Conservation (phyloP, 225 moss, liverwort and hornwort genomes). For the Physcomitrellopsis africana region DNA sequence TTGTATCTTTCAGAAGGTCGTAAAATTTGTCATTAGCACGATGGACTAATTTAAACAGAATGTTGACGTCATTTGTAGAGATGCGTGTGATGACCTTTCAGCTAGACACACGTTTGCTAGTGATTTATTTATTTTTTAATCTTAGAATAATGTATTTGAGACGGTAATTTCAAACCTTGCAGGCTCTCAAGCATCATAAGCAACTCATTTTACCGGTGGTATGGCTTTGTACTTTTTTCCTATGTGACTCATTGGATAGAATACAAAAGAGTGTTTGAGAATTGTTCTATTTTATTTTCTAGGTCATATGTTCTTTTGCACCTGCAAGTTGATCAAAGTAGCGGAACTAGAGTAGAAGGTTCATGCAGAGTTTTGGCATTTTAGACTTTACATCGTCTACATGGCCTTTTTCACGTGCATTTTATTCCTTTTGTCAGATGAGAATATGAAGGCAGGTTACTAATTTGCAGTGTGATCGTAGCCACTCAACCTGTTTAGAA, state of each 20-base stretch:
- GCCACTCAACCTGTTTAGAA: background rate
- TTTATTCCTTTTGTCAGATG: background rate
- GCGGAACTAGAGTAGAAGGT: background rate
- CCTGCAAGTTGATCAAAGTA: background rate
- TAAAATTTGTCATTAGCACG: background rate
- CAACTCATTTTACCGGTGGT: conserved; percentile 81
- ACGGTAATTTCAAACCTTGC: conserved; percentile 23
- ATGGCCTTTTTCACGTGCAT: background rate
- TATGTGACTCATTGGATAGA: background rate
- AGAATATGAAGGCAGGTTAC: background rate
- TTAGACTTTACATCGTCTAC: background rate
- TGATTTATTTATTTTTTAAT: too few relatives aligned
- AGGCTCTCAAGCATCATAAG: conserved; percentile 66
- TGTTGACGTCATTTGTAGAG: conserved; percentile 9
- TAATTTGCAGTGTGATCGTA: background rate
- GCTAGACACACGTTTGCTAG: too few relatives aligned
- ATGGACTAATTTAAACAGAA: background rate
- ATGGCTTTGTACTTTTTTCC: conserved; percentile 26
- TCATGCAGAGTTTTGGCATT: background rate
- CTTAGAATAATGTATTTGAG: background rate
- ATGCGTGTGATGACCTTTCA: background rate
- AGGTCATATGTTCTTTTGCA: background rate
- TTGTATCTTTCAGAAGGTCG: conserved; percentile 12
- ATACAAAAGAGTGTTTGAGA: background rate
- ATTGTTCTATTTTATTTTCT: background rate